Conservation (phyloP, 148 eudicot genomes). For the Cornus florida region DNA sequence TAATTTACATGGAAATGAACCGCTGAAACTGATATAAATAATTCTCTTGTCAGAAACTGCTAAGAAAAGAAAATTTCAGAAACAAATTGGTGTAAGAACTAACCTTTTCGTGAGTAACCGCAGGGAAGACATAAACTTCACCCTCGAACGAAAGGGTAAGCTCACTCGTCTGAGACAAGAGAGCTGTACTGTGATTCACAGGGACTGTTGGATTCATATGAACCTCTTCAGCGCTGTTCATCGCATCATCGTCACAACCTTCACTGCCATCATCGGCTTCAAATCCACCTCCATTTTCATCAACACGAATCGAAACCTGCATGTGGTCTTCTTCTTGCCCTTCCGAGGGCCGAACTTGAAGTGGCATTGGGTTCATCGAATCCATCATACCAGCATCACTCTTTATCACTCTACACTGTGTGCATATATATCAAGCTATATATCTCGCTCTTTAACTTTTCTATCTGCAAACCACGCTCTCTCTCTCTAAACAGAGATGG, state of each 20-base stretch:
- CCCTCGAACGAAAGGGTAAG: slow-evolving; percentile 63
- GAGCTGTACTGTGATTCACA: slow-evolving; percentile 11
- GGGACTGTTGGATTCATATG: slow-evolving; percentile 14
- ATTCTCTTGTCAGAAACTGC: too few species aligned
- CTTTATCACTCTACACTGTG: neutral
- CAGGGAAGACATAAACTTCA: slow-evolving; percentile 56
- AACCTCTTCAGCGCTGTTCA: slow-evolving; percentile 15
- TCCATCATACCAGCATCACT: slow-evolving; percentile 14
- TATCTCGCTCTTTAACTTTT: too few species aligned
- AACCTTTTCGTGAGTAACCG: slow-evolving; percentile 78
- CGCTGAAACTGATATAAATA: neutral
- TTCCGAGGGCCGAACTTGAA: slow-evolving; percentile 9
- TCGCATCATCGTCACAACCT: slow-evolving; percentile 8
- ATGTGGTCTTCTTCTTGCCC: neutral
- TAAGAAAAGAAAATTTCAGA: neutral
- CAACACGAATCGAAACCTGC: slow-evolving; percentile 7
- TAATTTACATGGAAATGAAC: neutral
- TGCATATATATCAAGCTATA: too few species aligned
- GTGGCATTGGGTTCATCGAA: slow-evolving; percentile 15
- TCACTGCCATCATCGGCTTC: slow-evolving; percentile 20
- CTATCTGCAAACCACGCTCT: too few species aligned
- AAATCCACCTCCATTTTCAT: slow-evolving; percentile 22
- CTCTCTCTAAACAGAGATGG: too few species aligned
- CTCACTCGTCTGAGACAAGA: slow-evolving; percentile 35
- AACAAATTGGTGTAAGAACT: neutral